Percentiles rank a stretch among this genome's conserved stretches.
These are phyloP conservation scores for Dipodascus albidus DNA, from an alignment of 805 yeast species.

Conservation along the genomic window DNA sequence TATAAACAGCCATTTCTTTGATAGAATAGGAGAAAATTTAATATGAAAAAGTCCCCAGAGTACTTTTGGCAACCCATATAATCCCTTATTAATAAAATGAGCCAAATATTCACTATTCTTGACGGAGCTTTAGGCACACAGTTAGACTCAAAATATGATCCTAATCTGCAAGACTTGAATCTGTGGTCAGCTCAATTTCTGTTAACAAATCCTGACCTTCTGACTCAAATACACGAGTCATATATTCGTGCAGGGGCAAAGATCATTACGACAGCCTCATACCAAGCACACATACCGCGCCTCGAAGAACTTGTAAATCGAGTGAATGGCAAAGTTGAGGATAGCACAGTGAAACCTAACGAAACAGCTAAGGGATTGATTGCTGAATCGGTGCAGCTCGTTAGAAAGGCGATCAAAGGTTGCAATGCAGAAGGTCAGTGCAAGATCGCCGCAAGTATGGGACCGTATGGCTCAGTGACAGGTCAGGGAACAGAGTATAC, in stretches of 20 bases:
- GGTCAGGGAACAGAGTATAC: constrained; percentile 64
- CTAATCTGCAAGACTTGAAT: constrained; percentile 33
- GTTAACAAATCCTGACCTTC: constrained; percentile 31
- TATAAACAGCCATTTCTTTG: no score
- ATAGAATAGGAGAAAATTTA: no score
- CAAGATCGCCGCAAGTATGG: constrained; percentile 51
- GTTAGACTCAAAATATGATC: constrained; percentile 33
- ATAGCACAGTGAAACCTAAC: no score
- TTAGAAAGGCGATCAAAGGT: constrained; percentile 18
- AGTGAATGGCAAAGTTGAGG: constrained; percentile 1
- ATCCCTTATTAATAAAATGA: no score
- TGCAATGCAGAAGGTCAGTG: constrained; percentile 3
- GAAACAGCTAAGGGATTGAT: constrained; percentile 11
- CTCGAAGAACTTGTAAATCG: constrained; percentile 1
- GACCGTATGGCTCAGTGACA: constrained; percentile 66
- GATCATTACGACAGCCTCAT: constrained; percentile 43
- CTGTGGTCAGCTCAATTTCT: constrained; percentile 56
- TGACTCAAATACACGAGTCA: constrained; percentile 37
- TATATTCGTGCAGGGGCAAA: constrained; percentile 47
- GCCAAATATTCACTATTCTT: constrained; percentile 17
- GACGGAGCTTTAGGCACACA: constrained; percentile 65
- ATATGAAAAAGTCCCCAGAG: no score
- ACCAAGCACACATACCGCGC: constrained; percentile 41
- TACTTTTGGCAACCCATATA: no score
- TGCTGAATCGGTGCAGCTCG: constrained; percentile 16